Evolutionary conservation across 2,329 filamentous ascomycete genomes (phyloP).

Genomic region (Penicillium frequentans): DNA sequence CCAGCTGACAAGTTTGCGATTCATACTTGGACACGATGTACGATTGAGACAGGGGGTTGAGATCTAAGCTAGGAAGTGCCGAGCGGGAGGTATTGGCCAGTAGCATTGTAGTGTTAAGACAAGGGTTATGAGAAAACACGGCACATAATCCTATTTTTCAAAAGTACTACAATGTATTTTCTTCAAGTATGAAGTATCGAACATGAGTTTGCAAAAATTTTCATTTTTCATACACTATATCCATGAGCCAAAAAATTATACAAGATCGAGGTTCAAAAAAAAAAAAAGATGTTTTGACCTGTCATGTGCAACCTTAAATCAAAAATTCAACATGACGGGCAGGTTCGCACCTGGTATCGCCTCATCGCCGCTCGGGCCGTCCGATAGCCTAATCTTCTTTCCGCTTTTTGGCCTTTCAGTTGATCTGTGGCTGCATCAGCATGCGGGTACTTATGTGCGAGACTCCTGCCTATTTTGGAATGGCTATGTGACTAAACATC

Average conservation of each 20-base stretch:
- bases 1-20: not conserved
- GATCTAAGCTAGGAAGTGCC: not conserved
- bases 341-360: not conserved
- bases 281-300: not conserved
- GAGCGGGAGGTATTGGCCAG: not conserved
- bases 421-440: not conserved
- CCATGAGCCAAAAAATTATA: not conserved
- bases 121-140: not conserved
- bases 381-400: too few species aligned
- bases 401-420: not conserved
- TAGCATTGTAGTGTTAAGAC: not conserved
- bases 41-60: not conserved
- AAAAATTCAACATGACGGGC: not conserved
- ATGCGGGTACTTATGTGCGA: not conserved
- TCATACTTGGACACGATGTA: not conserved
- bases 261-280: not conserved
- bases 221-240: too few species aligned
- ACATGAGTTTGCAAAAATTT: too few species aligned
- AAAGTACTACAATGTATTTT: too few species aligned
- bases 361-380: not conserved
- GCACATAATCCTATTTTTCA: too few species aligned
- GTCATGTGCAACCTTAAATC: constrained; percentile 6
- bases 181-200: not conserved
- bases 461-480: not conserved
- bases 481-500: not conserved